A percentile compares a stretch with the other conserved stretches of the same genome.
These are phyloP conservation scores for Didymella segeticola DNA, from an alignment of 2,329 filamentous ascomycete genomes.

Conservation along the genomic window DNA sequence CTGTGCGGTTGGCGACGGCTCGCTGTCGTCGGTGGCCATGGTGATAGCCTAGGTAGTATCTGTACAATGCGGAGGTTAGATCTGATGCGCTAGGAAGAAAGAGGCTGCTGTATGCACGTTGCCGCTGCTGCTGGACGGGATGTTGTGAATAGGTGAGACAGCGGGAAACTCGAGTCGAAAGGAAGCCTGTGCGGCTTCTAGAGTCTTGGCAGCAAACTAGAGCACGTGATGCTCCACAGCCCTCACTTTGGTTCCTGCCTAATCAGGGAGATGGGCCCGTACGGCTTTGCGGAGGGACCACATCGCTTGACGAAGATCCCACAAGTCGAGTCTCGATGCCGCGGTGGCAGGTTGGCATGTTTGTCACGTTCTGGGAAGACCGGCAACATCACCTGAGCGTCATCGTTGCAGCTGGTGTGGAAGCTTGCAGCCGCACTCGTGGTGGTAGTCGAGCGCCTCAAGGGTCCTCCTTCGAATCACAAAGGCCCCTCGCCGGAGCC, in stretches of 20 bases:
- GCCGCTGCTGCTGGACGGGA: slow-evolving; percentile 16
- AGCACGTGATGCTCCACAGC: slow-evolving; percentile 13
- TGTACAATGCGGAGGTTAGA: slow-evolving; percentile 27
- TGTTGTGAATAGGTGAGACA: slow-evolving; percentile 9
- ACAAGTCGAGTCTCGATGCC: neutral
- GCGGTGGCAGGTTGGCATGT: neutral
- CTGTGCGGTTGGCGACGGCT: slow-evolving; percentile 18
- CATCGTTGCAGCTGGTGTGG: neutral
- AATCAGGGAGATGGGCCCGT: slow-evolving; percentile 6
- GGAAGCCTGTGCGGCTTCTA: slow-evolving; percentile 10
- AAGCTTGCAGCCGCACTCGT: neutral
- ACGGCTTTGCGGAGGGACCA: neutral
- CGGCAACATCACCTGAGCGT: slow-evolving; percentile 4
- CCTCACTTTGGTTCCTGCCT: slow-evolving; percentile 5
- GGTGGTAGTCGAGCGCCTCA: neutral
- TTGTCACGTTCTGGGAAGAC: neutral
- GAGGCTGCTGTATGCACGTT: slow-evolving; percentile 24
- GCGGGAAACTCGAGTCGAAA: slow-evolving; percentile 11
- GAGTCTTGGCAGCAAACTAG: neutral
- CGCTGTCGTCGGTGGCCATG: slow-evolving; percentile 28
- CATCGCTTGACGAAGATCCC: slow-evolving; percentile 6
- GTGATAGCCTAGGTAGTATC: slow-evolving; percentile 11
- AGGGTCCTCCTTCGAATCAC: slow-evolving; percentile 1
- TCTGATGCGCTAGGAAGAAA: slow-evolving; percentile 21
- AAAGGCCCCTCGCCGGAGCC: slow-evolving; percentile 6